Evolutionary conservation across 1,139 yeast species (phyloP).

Genomic region (Debaryomyces udenii): DNA sequence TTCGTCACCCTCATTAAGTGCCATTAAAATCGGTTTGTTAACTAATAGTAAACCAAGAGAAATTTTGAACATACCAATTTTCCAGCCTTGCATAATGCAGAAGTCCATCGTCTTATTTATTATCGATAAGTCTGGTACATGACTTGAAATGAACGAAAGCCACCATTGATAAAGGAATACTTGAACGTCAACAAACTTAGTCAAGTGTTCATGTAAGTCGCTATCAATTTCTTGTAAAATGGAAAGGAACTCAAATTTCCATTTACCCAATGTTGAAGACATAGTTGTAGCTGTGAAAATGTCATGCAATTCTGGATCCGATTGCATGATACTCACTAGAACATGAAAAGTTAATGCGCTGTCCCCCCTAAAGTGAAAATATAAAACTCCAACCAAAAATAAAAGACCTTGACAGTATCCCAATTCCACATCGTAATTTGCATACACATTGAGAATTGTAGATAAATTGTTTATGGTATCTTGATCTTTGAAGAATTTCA

Average conservation of each 20-base stretch:
- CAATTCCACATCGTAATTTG: constrained; percentile 67
- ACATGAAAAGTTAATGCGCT: constrained; percentile 55
- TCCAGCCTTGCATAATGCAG: constrained; percentile 65
- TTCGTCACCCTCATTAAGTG: constrained; percentile 52
- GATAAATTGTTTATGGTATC: constrained; percentile 53
- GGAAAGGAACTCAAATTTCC: constrained; percentile 56
- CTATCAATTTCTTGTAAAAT: constrained; percentile 46
- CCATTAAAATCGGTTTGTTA: constrained; percentile 55
- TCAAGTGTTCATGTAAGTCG: constrained; percentile 50
- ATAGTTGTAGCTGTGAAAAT: constrained; percentile 58
- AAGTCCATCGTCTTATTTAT: constrained; percentile 57
- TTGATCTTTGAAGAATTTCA: constrained; percentile 51
- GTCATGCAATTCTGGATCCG: constrained; percentile 57
- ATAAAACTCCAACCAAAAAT: constrained; percentile 65
- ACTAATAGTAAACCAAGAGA: constrained; percentile 58
- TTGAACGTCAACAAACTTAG: constrained; percentile 42
- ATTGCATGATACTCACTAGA: constrained; percentile 63
- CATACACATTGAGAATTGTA: constrained; percentile 63
- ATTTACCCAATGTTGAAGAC: constrained; percentile 56
- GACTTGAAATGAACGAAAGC: constrained; percentile 63
- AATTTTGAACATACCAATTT: constrained; percentile 61
- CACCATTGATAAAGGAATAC: constrained; percentile 68
- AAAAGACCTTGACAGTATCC: constrained; percentile 76
- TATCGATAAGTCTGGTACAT: constrained; percentile 57
- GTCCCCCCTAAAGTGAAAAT: constrained; percentile 53